Evolutionary conservation across 192 early-diverging fungal genomes (phyloP).

Genomic region (Backusella tuberculispora): DNA sequence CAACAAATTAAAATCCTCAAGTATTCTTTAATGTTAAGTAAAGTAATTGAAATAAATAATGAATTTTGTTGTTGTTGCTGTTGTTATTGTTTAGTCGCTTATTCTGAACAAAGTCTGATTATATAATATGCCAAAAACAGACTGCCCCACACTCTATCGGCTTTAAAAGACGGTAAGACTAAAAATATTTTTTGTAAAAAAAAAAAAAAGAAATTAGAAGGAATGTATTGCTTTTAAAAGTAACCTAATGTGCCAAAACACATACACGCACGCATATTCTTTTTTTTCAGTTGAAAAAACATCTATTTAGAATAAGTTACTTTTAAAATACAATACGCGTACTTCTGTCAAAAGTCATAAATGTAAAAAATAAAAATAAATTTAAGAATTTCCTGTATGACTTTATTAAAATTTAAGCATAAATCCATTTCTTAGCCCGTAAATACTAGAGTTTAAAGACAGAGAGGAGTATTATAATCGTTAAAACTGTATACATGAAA

Average conservation of each 20-base stretch:
- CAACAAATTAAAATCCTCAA: no score
- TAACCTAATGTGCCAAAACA: no score
- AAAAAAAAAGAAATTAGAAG: background rate
- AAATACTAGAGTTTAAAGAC: background rate
- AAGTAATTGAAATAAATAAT: no score
- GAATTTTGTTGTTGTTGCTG: no score
- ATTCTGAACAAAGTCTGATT: no score
- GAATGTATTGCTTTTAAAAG: no score
- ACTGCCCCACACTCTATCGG: background rate
- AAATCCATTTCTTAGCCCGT: slow-evolving; percentile 10
- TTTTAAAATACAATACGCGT: slow-evolving; percentile 7
- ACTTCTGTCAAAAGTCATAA: slow-evolving; percentile 9
- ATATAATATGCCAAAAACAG: no score
- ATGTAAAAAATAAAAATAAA: slow-evolving; percentile 5
- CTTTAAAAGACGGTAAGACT: slow-evolving; percentile 7
- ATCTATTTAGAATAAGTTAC: background rate
- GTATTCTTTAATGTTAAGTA: no score
- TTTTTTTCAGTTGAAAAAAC: no score
- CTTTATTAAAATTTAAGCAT: slow-evolving; percentile 1
- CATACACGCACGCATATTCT: no score
- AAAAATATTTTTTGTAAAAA: background rate
- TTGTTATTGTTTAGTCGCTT: no score
- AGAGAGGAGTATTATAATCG: background rate
- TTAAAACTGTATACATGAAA: background rate
- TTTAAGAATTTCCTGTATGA: background rate